A percentile compares a stretch with the other conserved stretches of the same genome.
phyloP scores from a whole-genome alignment of 345 rosid species.

The Eutrema yunnanense region DNA sequence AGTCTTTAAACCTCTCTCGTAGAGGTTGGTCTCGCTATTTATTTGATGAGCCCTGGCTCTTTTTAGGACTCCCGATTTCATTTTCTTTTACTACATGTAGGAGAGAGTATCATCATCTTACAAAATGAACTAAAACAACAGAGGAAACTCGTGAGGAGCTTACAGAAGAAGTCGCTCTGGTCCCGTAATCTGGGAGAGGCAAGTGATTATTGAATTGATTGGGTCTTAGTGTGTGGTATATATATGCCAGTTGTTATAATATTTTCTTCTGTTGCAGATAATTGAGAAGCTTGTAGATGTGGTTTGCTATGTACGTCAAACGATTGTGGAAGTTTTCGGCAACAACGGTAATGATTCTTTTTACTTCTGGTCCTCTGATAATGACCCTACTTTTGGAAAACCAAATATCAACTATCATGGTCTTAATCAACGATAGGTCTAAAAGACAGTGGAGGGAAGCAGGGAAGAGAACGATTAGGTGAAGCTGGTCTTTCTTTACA shows the following conservation, averaged over 20 bases:
- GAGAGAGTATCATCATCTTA: slow-evolving; percentile 55
- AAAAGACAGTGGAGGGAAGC: slow-evolving; percentile 19
- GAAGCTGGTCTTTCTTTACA: slow-evolving; percentile 84
- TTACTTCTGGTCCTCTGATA: neutral
- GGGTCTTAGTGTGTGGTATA: neutral
- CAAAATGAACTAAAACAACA: slow-evolving; percentile 69
- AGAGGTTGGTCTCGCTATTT: slow-evolving; percentile 38
- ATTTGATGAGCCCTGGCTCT: neutral
- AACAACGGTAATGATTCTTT: slow-evolving; percentile 37
- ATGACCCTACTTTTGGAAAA: neutral
- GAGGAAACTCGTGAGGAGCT: slow-evolving; percentile 60
- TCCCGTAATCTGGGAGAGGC: slow-evolving; percentile 80
- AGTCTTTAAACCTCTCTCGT: slow-evolving; percentile 43
- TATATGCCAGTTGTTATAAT: neutral
- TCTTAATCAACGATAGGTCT: slow-evolving; percentile 25
- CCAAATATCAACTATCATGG: neutral
- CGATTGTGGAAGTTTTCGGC: slow-evolving; percentile 68
- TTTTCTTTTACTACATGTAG: slow-evolving; percentile 32
- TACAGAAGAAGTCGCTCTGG: slow-evolving; percentile 91
- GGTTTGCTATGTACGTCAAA: slow-evolving; percentile 53
- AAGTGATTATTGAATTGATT: slow-evolving; percentile 5
- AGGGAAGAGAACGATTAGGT: slow-evolving; percentile 52
- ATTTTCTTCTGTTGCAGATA: slow-evolving; percentile 41
- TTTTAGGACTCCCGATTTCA: neutral
- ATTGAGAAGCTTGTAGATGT: slow-evolving; percentile 68